Base-by-base conservation (phyloP, 2,329 filamentous ascomycete species). In the Tympanopsis confertula region DNA sequence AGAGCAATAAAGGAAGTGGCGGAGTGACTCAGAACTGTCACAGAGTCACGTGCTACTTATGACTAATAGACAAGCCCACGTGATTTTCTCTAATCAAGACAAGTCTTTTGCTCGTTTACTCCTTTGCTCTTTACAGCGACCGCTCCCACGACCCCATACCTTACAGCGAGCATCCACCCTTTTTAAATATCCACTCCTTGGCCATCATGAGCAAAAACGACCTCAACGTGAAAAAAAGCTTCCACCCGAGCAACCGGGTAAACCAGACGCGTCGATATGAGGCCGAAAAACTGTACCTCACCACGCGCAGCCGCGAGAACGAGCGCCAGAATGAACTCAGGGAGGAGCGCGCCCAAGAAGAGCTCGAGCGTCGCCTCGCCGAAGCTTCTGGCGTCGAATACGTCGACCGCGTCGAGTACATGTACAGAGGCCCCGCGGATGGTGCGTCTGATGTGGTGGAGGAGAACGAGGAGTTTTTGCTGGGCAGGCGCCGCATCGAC, bases 401-500 rank as follows among this genome's bases (percentile, higher is more conserved):
- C 22, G 22, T 26, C 22, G 22, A 26, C 22, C 22, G 22, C 22
- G 22, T 26, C 22, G 22, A 26, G 7, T 26, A n/a, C 7, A 95
- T 98, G 86, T 98, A 98, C 61, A 78, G 82, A 49, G 89, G 89
- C 1, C 87, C 89, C 5, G 82, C 81, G 37, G 69, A 74, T 50
- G 85, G 86, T 24, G 80, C 84, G 51, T 82, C 82, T 20, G 85
- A 76, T 29, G 75, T 72, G 4, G 77, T 62, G 0, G 89, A 95
- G 57, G 91, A 96, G 61, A 87, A 86, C 62, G 91, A 98, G 54
- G 86, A 84, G 3, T 98, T 94, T 56, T 62, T 98, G 1, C 68
- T 98, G 13, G 91, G 91, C 38, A 96, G 95, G 66, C 73, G 91
- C 41, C 74, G 88, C 41, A 89, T 98, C 55, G 89, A 96, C 63